Evolutionary conservation across 805 yeast species (phyloP).

Genomic region (Kockiozyma suomiensis): DNA sequence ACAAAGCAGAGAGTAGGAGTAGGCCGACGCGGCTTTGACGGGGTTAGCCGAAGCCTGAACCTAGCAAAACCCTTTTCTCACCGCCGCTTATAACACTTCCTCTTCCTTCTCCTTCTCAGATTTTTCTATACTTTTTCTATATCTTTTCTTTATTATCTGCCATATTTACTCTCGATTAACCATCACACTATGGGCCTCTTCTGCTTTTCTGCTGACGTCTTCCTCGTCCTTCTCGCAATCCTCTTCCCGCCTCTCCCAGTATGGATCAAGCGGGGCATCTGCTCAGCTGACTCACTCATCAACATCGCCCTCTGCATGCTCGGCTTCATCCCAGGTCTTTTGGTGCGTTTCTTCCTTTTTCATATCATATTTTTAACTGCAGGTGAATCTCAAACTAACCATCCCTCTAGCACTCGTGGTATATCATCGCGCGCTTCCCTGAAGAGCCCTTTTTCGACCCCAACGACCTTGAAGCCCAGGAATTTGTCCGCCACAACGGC

Average conservation of each 20-base stretch:
- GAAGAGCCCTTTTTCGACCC: constrained; percentile 33
- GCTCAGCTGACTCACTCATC: constrained; percentile 68
- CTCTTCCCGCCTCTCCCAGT: constrained; percentile 82
- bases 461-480: constrained; percentile 31
- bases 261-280: constrained; percentile 68
- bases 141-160: no score
- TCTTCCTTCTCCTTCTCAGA: neutral
- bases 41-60: constrained; percentile 9
- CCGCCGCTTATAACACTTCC: neutral
- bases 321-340: constrained; percentile 75
- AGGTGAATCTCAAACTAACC: neutral
- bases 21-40: constrained; percentile 6
- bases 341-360: constrained; percentile 36
- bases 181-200: constrained; percentile 29
- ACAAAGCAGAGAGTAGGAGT: neutral
- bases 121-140: neutral
- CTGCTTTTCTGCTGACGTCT: constrained; percentile 51
- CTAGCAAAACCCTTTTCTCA: neutral
- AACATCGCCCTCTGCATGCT: constrained; percentile 70
- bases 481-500: constrained; percentile 3
- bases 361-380: neutral
- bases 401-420: constrained; percentile 58
- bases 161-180: no score
- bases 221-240: constrained; percentile 68
- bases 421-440: constrained; percentile 78